phyloP scores from a whole-genome alignment of 805 yeast species.

The Pichia ethanolica region DNA sequence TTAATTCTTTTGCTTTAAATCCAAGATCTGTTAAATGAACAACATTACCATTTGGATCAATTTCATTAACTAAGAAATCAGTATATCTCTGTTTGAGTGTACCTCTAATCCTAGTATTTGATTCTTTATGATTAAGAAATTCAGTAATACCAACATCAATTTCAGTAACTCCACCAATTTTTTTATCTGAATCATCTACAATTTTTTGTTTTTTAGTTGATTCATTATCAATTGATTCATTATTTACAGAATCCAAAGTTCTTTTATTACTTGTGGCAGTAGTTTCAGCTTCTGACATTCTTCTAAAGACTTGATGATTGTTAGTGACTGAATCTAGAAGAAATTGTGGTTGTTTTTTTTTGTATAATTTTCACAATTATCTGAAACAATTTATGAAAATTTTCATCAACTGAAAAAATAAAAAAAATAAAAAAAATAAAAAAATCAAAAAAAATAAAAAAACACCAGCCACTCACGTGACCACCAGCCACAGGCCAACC shows the following conservation, averaged over 20 bases:
- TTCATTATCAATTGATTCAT: background rate
- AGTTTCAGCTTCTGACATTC: background rate
- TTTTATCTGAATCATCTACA: background rate
- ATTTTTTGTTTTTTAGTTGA: conserved; percentile 4
- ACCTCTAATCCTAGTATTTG: conserved; percentile 64
- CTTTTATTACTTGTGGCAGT: background rate
- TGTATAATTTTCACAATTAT: no score
- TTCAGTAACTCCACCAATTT: conserved; percentile 47
- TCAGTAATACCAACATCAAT: conserved; percentile 82
- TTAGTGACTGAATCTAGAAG: no score
- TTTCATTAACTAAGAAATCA: conserved; percentile 91
- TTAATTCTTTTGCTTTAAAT: conserved; percentile 40
- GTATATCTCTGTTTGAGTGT: conserved; percentile 81
- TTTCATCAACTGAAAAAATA: no score
- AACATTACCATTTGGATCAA: conserved; percentile 59
- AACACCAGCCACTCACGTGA: no score
- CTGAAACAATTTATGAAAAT: no score
- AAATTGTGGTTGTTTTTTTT: no score
- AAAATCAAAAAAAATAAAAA: no score
- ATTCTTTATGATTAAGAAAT: conserved; percentile 26
- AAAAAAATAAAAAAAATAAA: no score
- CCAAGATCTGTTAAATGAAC: conserved; percentile 75
- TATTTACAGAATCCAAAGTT: background rate
- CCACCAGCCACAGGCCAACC: no score
- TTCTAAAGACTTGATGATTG: background rate